Conservation (phyloP, 2,329 filamentous ascomycete species). For the Xylaria sp. region DNA sequence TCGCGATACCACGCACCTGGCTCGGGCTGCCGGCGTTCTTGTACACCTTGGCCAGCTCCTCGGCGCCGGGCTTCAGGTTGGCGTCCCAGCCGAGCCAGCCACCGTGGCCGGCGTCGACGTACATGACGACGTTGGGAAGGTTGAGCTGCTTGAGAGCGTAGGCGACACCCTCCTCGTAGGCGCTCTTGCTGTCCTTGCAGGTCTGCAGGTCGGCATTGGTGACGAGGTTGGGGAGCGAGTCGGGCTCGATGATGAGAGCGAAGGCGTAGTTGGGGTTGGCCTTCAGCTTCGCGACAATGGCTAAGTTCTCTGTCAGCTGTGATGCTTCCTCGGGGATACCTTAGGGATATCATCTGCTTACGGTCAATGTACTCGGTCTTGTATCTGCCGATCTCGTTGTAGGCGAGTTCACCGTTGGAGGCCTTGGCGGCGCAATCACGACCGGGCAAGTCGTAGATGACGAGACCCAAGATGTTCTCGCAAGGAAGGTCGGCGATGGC, state of each 20-base stretch:
- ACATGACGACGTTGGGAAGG: constrained; percentile 68
- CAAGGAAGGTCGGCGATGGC: constrained; percentile 59
- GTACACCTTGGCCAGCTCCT: constrained; percentile 61
- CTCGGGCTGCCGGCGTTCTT: constrained; percentile 62
- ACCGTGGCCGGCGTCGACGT: constrained; percentile 67
- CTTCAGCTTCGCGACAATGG: constrained; percentile 56
- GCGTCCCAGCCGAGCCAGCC: constrained; percentile 69
- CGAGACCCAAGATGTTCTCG: constrained; percentile 57
- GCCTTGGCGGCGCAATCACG: constrained; percentile 68
- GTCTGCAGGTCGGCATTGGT: constrained; percentile 64
- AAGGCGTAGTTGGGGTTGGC: constrained; percentile 58
- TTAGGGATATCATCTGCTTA: constrained; percentile 34
- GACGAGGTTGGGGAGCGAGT: constrained; percentile 68
- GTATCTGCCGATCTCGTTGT: constrained; percentile 62
- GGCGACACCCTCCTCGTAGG: constrained; percentile 61
- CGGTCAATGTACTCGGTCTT: constrained; percentile 64
- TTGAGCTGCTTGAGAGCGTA: constrained; percentile 65
- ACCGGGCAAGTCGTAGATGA: constrained; percentile 68
- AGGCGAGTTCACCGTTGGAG: constrained; percentile 67
- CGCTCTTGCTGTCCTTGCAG: constrained; percentile 58
- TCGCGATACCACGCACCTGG: constrained; percentile 64
- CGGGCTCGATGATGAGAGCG: constrained; percentile 63
- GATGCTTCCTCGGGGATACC: background rate
- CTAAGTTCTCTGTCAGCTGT: constrained; percentile 32
- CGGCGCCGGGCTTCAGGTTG: constrained; percentile 62